phyloP scores from a whole-genome alignment of 2,329 filamentous ascomycete species.

The Leptographium lundbergii region DNA sequence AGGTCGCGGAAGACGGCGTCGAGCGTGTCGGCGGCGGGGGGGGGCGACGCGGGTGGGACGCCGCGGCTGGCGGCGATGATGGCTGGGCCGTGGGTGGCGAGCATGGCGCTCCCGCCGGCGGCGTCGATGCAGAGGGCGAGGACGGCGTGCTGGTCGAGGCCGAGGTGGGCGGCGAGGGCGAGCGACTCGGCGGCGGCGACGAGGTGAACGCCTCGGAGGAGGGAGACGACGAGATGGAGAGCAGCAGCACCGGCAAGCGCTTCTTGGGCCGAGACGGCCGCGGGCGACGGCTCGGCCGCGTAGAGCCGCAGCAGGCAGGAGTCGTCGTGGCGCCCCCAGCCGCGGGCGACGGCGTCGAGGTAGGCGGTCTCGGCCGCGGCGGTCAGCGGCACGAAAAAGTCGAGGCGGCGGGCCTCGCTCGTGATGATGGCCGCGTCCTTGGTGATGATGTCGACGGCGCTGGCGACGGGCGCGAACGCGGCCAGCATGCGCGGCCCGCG shows the following conservation, averaged over 20 bases:
- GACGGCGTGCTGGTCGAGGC: slow-evolving; percentile 31
- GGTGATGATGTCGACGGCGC: slow-evolving; percentile 45
- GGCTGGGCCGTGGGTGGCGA: slow-evolving; percentile 23
- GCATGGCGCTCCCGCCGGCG: slow-evolving; percentile 28
- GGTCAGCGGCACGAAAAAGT: slow-evolving; percentile 49
- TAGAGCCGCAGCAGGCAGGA: slow-evolving; percentile 30
- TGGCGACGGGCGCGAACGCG: slow-evolving; percentile 40
- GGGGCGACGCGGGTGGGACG: slow-evolving; percentile 12
- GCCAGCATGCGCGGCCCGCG: slow-evolving; percentile 41
- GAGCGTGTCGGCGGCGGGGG: slow-evolving; percentile 15
- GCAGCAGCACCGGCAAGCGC: neutral
- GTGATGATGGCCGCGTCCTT: slow-evolving; percentile 57
- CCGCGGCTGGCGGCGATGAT: slow-evolving; percentile 24
- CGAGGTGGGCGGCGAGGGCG: slow-evolving; percentile 26
- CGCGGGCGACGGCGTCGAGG: slow-evolving; percentile 44
- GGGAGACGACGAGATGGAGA: slow-evolving; percentile 20
- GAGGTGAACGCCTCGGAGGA: slow-evolving; percentile 31
- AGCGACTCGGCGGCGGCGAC: slow-evolving; percentile 30
- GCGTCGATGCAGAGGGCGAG: slow-evolving; percentile 32
- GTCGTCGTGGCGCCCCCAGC: slow-evolving; percentile 35
- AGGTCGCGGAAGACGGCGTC: slow-evolving; percentile 19
- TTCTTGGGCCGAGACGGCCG: slow-evolving; percentile 5
- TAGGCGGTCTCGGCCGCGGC: slow-evolving; percentile 53
- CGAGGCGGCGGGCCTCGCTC: slow-evolving; percentile 42
- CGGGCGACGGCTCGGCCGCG: slow-evolving; percentile 20